Evolutionary conservation across 1,139 yeast species (phyloP), one percentile per base, ranked within the genome.

Genomic region (Candida labiduridarum): DNA sequence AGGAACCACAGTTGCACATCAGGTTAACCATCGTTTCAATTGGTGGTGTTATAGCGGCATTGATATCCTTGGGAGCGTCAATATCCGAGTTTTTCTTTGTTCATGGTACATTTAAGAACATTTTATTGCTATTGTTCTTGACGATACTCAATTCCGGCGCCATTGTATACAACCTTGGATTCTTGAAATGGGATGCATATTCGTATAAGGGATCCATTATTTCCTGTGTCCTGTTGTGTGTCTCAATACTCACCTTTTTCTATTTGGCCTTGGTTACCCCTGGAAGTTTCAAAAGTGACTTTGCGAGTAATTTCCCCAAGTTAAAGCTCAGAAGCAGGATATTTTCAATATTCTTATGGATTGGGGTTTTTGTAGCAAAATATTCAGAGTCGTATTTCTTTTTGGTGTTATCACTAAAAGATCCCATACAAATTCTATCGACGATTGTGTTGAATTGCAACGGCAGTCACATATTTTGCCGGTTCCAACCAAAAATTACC

Each of bases 371-470:
- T 61, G 66, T 77, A 27, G 87, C 91, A 2, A 90, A 90, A 62
- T 84, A 85, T 59, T 68, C 82, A 16, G 97, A 90, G 64, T 89
- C 96, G 0, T 90, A 89, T 64, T 83, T 88, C 61, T 89, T 89
- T 60, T 69, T 89, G 56, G 87, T 95, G 0, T 71, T 89, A 48
- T 88, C 96, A 0, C 66, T 89, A 29, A 79, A 87, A 59, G 96
- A 89, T 63, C 95, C 97, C 0, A 79, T 89, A 10, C 69, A 91
- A 55, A 88, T 84, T 39, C 72, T 90, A 44, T 77, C 84, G 0
- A 76, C 78, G 0, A 73, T 88, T 75, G 78, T 79, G 47, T 68
- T 87, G 65, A 68, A 78, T 2, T 73, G 88, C 50, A 88, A 96
- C 60, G 66, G 68, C 15, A 90, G 90, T 2, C 66, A 65, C 1